phyloP scores from a whole-genome alignment of 306 rosid genomes.

The Quercus rubra region DNA sequence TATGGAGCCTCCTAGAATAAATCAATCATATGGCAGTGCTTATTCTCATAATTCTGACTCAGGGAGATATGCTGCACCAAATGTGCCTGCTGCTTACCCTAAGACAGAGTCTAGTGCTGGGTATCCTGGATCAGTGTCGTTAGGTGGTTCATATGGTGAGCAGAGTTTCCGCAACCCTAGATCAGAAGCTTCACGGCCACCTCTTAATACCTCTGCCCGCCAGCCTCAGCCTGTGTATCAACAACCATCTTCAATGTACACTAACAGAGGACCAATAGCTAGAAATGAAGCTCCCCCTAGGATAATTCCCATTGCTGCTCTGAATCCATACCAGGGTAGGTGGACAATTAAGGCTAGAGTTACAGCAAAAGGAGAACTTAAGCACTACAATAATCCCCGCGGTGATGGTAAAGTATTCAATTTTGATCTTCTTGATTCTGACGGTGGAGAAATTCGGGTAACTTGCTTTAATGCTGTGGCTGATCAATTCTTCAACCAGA shows the following conservation, averaged over 20 bases:
- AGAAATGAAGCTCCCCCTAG: slow-evolving; percentile 77
- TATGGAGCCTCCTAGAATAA: slow-evolving; percentile 37
- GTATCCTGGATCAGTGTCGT: slow-evolving; percentile 33
- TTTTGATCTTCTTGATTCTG: slow-evolving; percentile 85
- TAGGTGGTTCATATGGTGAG: slow-evolving; percentile 46
- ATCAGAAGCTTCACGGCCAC: slow-evolving; percentile 41
- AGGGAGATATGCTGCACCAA: slow-evolving; percentile 38
- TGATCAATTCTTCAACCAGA: slow-evolving; percentile 61
- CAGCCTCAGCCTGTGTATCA: slow-evolving; percentile 55
- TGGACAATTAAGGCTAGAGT: slow-evolving; percentile 97
- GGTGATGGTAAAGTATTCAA: slow-evolving; percentile 93
- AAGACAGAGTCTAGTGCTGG: slow-evolving; percentile 23
- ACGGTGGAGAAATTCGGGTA: slow-evolving; percentile 77
- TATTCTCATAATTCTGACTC: slow-evolving; percentile 34
- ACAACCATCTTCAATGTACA: slow-evolving; percentile 63
- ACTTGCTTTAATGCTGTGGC: slow-evolving; percentile 89
- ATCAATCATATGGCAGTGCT: slow-evolving; percentile 33
- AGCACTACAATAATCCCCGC: slow-evolving; percentile 59
- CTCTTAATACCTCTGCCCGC: slow-evolving; percentile 38
- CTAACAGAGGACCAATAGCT: slow-evolving; percentile 65
- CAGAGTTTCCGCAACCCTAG: slow-evolving; percentile 49
- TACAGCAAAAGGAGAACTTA: slow-evolving; percentile 77
- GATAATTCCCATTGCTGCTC: slow-evolving; percentile 71
- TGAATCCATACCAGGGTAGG: slow-evolving; percentile 64
- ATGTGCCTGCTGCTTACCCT: slow-evolving; percentile 26